Conservation (phyloP, 2,329 filamentous ascomycete genomes). For the Colletotrichum costaricense region DNA sequence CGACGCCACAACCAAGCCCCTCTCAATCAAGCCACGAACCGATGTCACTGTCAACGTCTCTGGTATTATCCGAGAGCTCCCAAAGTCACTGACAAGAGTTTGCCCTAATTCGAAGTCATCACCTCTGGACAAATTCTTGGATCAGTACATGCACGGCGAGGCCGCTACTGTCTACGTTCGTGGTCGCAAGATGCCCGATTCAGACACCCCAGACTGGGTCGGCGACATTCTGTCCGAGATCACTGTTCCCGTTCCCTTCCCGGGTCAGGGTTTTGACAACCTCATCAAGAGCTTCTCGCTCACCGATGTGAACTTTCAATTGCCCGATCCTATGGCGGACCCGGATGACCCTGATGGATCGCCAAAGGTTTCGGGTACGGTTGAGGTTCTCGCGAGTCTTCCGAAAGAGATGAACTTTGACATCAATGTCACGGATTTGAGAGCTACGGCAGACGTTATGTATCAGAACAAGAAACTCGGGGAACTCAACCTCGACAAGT, state of each 20-base stretch:
- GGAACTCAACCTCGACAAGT: conserved; percentile 80
- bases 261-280: conserved; percentile 82
- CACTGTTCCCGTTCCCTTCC: conserved; percentile 85
- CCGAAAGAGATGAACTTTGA: conserved; percentile 90
- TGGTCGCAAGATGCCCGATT: conserved; percentile 75
- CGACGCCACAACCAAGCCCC: conserved; percentile 74
- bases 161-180: conserved; percentile 85
- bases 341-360: conserved; percentile 77
- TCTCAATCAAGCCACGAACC: conserved; percentile 75
- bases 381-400: conserved; percentile 81
- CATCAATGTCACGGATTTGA: conserved; percentile 80
- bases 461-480: conserved; percentile 85
- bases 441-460: conserved; percentile 82
- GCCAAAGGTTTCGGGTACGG: conserved; percentile 84
- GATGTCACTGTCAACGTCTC: conserved; percentile 77
- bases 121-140: conserved; percentile 85
- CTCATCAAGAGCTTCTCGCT: conserved; percentile 90
- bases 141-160: conserved; percentile 83
- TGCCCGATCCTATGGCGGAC: conserved; percentile 84
- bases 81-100: conserved; percentile 75
- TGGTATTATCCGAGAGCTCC: conserved; percentile 79
- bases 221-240: conserved; percentile 83
- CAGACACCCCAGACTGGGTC: conserved; percentile 84
- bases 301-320: conserved; percentile 83
- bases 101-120: conserved; percentile 85